phyloP scores from a whole-genome alignment of 345 rosid species.

The Garcia nutans region DNA sequence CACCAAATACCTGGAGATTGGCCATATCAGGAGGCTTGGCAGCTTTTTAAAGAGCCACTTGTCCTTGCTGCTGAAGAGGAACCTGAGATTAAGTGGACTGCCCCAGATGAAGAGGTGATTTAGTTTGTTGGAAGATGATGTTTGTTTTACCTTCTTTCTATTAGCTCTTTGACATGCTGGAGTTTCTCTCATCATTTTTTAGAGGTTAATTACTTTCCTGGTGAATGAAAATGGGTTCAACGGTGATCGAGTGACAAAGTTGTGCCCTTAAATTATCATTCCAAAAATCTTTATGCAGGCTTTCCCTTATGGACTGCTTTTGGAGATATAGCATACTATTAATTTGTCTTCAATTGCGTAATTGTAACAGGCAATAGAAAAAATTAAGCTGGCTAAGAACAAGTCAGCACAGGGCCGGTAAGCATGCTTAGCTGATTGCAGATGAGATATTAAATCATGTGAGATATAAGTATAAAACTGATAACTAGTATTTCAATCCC shows the following conservation, averaged over 20 bases:
- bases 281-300: background rate
- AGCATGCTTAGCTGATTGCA: slow-evolving; percentile 17
- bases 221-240: slow-evolving; percentile 95
- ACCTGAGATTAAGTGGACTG: slow-evolving; percentile 72
- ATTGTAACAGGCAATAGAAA: slow-evolving; percentile 66
- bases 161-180: slow-evolving; percentile 1
- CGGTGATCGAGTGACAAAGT: slow-evolving; percentile 83
- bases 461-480: background rate
- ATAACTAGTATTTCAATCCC: background rate
- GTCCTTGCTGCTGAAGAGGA: slow-evolving; percentile 60
- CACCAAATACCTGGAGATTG: slow-evolving; percentile 82
- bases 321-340: background rate
- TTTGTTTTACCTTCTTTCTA: background rate
- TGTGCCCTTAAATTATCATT: slow-evolving; percentile 16
- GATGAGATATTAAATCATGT: slow-evolving; percentile 1
- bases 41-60: slow-evolving; percentile 77
- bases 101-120: slow-evolving; percentile 88
- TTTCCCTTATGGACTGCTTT: slow-evolving; percentile 2
- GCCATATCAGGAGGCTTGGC: slow-evolving; percentile 84
- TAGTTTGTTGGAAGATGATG: background rate
- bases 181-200: background rate
- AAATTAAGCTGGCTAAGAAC: slow-evolving; percentile 86
- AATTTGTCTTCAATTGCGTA: slow-evolving; percentile 12
- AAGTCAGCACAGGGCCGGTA: slow-evolving; percentile 96
- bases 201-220: slow-evolving; percentile 67